Conservation (phyloP, 495 filamentous ascomycete genomes). For the Aspergillus carlsbadensis region DNA sequence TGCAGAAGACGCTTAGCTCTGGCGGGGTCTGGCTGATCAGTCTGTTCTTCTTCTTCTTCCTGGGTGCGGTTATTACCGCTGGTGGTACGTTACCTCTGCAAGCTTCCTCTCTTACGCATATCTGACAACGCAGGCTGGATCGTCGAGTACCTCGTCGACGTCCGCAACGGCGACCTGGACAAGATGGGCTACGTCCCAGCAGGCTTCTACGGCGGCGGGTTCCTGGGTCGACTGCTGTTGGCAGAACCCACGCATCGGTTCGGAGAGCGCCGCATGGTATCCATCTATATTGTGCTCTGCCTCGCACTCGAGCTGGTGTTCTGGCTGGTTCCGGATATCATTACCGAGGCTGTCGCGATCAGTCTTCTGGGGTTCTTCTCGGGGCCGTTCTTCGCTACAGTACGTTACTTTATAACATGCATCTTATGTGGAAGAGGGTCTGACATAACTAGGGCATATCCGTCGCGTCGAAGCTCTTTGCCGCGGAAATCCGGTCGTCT, state of each 20-base stretch:
- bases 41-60: constrained; percentile 35
- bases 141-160: constrained; percentile 32
- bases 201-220: constrained; percentile 29
- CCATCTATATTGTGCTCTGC: constrained; percentile 30
- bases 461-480: constrained; percentile 30
- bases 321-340: constrained; percentile 37
- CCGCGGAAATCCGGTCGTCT: constrained; percentile 26
- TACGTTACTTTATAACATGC: constrained; percentile 9
- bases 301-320: constrained; percentile 32
- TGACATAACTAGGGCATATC: constrained; percentile 26
- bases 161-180: constrained; percentile 30
- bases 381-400: constrained; percentile 35
- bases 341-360: constrained; percentile 34
- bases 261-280: constrained; percentile 31
- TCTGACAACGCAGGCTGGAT: constrained; percentile 28
- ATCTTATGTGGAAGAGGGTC: neutral
- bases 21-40: constrained; percentile 31
- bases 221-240: constrained; percentile 27
- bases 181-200: constrained; percentile 34
- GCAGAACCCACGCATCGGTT: constrained; percentile 30
- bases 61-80: constrained; percentile 29
- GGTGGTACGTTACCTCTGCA: constrained; percentile 19
- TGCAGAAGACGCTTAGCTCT: constrained; percentile 22
- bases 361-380: constrained; percentile 31
- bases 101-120: too few relatives aligned